Conservation (phyloP, 2,329 filamentous ascomycete genomes). For the Thermoascus crustaceus region DNA sequence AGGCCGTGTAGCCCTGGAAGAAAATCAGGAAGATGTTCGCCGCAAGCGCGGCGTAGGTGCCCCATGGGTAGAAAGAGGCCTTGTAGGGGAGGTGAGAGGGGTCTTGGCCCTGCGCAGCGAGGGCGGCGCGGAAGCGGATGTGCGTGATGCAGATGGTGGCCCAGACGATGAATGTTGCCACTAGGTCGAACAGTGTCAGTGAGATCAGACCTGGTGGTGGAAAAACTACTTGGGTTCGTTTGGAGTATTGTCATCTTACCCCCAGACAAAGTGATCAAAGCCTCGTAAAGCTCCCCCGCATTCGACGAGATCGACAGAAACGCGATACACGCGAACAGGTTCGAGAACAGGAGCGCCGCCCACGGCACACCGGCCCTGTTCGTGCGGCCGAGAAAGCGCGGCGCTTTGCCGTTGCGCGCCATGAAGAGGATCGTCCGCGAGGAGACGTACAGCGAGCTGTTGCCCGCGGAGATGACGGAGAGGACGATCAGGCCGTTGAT, state of each 20-base stretch:
- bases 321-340: constrained; percentile 51
- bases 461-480: constrained; percentile 63
- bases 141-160: constrained; percentile 34
- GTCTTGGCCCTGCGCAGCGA: constrained; percentile 29
- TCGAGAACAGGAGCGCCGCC: constrained; percentile 59
- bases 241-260: no score
- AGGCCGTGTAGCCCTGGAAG: constrained; percentile 47
- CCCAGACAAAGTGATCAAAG: constrained; percentile 27
- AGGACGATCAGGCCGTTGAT: constrained; percentile 72
- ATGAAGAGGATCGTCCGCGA: constrained; percentile 68
- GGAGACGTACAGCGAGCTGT: constrained; percentile 69
- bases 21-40: constrained; percentile 45
- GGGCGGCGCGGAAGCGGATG: constrained; percentile 34
- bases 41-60: constrained; percentile 39
- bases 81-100: constrained; percentile 40
- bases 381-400: constrained; percentile 59
- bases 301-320: constrained; percentile 24
- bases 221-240: no score
- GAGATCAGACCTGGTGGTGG: no score
- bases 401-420: constrained; percentile 65
- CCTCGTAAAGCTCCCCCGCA: constrained; percentile 23
- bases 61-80: constrained; percentile 44
- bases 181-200: no score
- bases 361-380: constrained; percentile 54
- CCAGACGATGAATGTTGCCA: constrained; percentile 33